Percentiles rank a stretch among this genome's conserved stretches.
Conservation (phyloP, 106 monocot genomes). For the Agapanthus africanus region DNA sequence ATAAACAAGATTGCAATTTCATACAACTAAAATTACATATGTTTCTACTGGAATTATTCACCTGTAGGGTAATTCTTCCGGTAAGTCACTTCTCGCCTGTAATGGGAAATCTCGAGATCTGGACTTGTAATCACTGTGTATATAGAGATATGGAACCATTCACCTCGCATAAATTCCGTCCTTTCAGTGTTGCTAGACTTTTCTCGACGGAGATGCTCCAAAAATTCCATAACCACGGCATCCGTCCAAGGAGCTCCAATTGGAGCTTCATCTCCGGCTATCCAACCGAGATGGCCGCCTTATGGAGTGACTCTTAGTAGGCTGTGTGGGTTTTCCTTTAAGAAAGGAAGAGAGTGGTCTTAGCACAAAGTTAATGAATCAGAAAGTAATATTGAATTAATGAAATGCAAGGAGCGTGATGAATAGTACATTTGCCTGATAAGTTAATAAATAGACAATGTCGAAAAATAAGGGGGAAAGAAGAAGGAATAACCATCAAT, state of each 20-base stretch:
- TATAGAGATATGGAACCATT: background rate
- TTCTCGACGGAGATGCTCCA: slow-evolving; percentile 51
- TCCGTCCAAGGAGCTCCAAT: slow-evolving; percentile 95
- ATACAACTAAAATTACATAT: too few species aligned
- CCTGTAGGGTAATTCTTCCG: too few species aligned
- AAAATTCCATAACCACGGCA: slow-evolving; percentile 73
- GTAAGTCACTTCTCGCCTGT: too few species aligned
- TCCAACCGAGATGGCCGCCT: slow-evolving; percentile 95
- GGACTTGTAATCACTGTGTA: slow-evolving; percentile 3
- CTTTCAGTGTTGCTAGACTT: background rate
- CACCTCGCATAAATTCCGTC: background rate
- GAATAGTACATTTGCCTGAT: too few species aligned
- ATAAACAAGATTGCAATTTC: too few species aligned
- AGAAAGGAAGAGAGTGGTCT: background rate
- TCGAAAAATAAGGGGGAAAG: too few species aligned
- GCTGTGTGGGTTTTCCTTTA: slow-evolving; percentile 69
- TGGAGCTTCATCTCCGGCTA: slow-evolving; percentile 80
- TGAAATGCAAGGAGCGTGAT: background rate
- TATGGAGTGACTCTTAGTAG: slow-evolving; percentile 73
- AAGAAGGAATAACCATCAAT: too few species aligned
- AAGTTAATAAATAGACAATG: too few species aligned
- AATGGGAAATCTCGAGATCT: too few species aligned
- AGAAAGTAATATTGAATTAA: background rate
- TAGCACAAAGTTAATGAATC: too few species aligned
- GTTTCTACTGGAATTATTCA: too few species aligned